These are phyloP conservation scores for Brassica hybrid DNA, from an alignment of 441 rosid species.

Conservation along the genomic window DNA sequence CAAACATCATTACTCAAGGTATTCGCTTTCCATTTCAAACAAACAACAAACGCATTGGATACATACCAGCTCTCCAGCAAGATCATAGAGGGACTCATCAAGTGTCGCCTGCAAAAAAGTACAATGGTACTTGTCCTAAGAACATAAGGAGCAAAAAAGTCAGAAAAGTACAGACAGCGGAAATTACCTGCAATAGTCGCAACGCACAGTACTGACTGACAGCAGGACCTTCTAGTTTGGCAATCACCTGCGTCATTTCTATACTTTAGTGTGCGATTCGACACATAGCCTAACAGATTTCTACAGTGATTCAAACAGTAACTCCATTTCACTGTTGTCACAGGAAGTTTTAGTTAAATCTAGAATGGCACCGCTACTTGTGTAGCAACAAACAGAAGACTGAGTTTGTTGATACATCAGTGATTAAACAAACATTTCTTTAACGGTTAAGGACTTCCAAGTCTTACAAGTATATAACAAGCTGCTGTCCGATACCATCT, in stretches of 20 bases:
- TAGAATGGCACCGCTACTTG: constrained; percentile 2
- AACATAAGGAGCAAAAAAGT: constrained; percentile 30
- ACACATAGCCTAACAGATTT: constrained; percentile 6
- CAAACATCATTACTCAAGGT: neutral
- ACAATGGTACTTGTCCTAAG: constrained; percentile 33
- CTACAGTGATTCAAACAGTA: neutral
- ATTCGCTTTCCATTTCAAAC: constrained; percentile 27
- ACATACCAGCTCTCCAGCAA: constrained; percentile 97
- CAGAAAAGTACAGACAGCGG: constrained; percentile 12
- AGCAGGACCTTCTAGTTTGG: constrained; percentile 98
- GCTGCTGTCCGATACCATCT: constrained; percentile 99
- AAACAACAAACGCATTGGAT: constrained; percentile 26
- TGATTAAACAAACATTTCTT: constrained; percentile 1
- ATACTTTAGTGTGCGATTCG: constrained; percentile 17
- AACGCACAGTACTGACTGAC: constrained; percentile 98
- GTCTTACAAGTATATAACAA: constrained; percentile 95
- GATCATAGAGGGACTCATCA: constrained; percentile 96
- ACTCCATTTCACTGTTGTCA: too few species aligned
- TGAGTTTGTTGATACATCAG: constrained; percentile 10
- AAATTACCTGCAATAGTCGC: constrained; percentile 84
- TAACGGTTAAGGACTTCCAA: constrained; percentile 31
- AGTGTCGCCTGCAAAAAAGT: constrained; percentile 86
- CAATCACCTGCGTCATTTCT: constrained; percentile 71
- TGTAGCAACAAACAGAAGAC: constrained; percentile 12
- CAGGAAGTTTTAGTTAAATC: neutral